Evolutionary conservation across 2,329 filamentous ascomycete species (phyloP).

Genomic region (Epicoccum sorghinum): DNA sequence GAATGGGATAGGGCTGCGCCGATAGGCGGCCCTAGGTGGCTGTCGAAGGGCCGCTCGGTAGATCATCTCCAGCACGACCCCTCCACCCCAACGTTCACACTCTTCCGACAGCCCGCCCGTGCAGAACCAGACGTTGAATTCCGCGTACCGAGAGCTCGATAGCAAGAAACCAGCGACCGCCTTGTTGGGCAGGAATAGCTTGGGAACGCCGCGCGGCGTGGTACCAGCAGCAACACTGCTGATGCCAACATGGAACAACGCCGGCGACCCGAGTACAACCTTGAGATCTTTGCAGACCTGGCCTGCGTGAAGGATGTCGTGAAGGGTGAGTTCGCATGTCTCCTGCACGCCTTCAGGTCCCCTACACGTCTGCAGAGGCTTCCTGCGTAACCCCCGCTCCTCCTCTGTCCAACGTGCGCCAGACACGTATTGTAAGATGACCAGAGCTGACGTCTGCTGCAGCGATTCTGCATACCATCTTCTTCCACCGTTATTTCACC

Average conservation of each 20-base stretch:
- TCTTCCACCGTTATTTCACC: constrained; percentile 98
- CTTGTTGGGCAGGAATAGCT: not conserved
- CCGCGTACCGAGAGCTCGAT: not conserved
- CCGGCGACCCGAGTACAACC: constrained; percentile 82
- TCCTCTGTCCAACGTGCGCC: constrained; percentile 8
- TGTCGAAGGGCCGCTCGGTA: constrained; percentile 8
- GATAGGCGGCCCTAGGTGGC: constrained; percentile 18
- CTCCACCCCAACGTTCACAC: constrained; percentile 17
- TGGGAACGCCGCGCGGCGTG: constrained; percentile 17
- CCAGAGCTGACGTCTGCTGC: constrained; percentile 18
- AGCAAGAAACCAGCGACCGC: not conserved
- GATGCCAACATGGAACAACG: constrained; percentile 64
- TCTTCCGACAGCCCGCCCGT: constrained; percentile 20
- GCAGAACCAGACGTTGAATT: constrained; percentile 12
- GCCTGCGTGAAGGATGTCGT: constrained; percentile 89
- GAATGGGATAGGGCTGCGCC: constrained; percentile 15
- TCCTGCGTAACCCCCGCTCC: not conserved
- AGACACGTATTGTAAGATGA: constrained; percentile 3
- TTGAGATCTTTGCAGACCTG: constrained; percentile 93
- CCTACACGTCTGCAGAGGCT: not conserved
- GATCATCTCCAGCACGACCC: constrained; percentile 6
- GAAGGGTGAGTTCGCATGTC: constrained; percentile 67
- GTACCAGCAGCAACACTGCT: constrained; percentile 19
- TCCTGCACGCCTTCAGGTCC: constrained; percentile 18
- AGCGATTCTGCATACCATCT: constrained; percentile 96